These are phyloP conservation scores for Monascus ruber DNA, from an alignment of 2,329 filamentous ascomycete genomes.

Conservation along the genomic window DNA sequence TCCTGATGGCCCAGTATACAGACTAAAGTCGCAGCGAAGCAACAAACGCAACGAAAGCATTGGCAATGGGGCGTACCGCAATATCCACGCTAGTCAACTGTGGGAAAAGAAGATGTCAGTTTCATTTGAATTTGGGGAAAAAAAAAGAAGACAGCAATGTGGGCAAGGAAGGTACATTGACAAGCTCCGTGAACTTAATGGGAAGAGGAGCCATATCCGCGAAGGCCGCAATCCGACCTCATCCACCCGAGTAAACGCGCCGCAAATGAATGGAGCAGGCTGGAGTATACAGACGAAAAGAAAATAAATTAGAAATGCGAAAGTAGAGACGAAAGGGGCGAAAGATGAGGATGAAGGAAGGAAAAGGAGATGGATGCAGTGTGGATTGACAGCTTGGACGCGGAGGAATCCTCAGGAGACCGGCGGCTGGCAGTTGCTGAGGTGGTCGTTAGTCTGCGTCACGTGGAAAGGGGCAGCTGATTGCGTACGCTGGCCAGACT, in stretches of 20 bases:
- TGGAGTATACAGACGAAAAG: slow-evolving; percentile 8
- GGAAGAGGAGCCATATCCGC: slow-evolving; percentile 55
- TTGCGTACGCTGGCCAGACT: too few species aligned
- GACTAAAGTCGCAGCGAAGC: background rate
- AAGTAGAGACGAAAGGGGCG: slow-evolving; percentile 12
- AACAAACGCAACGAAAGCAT: background rate
- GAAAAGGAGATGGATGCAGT: slow-evolving; percentile 8
- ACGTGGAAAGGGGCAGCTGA: slow-evolving; percentile 19
- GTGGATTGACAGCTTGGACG: slow-evolving; percentile 18
- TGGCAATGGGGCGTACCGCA: slow-evolving; percentile 35
- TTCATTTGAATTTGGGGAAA: slow-evolving; percentile 1
- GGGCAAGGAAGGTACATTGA: slow-evolving; percentile 51
- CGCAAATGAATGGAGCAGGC: slow-evolving; percentile 18
- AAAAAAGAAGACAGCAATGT: slow-evolving; percentile 16
- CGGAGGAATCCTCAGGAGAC: slow-evolving; percentile 31
- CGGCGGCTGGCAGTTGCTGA: slow-evolving; percentile 26
- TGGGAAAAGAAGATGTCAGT: slow-evolving; percentile 23
- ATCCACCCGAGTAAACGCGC: slow-evolving; percentile 29
- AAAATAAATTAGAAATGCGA: slow-evolving; percentile 3
- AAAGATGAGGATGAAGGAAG: slow-evolving; percentile 6
- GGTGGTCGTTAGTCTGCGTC: slow-evolving; percentile 27
- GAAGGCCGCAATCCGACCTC: slow-evolving; percentile 31
- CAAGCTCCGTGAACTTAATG: slow-evolving; percentile 87
- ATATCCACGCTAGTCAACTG: slow-evolving; percentile 45
- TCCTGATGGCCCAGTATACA: background rate